Evolutionary conservation across 2,329 filamentous ascomycete species (phyloP), one percentile per base, ranked within the genome.

Genomic region (Xylariaceae sp.): DNA sequence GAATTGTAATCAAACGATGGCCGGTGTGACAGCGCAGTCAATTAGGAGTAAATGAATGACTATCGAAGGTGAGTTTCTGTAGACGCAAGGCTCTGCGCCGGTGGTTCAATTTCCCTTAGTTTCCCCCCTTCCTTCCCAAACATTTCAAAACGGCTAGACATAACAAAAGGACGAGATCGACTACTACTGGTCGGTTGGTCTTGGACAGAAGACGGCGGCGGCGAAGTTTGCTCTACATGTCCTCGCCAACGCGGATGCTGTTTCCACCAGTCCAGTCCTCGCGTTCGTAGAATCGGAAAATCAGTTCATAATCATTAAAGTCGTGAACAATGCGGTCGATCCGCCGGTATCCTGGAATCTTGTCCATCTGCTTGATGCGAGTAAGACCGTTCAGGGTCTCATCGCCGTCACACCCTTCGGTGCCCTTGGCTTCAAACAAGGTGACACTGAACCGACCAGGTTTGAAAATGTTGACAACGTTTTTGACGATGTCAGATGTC

Each of bases 391-490:
- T 64, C 55, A 69, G 67, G 64, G 57, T 61, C 57, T 76, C 73
- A 67, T 78, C 74, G 68, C 78, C 67, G 65, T 76, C 70, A 68
- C 71, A 74, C 59, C 71, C 73, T 39, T 76, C 72, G 67, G 67
- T 74, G 73, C 71, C 77, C 79, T 96, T 96, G 57, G 92, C 89
- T 77, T 99, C 93, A 69, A 99, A 99, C 13, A 97, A 81, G 0
- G 94, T 99, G 59, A 99, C 90, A 69, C 89, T 96, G 81, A 99
- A 99, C 56, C 93, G 89, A n/a, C 93, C 93, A 0, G 94, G 94
- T 73, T 92, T 91, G 84, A 99, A 99, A 71, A 99, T 99, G 64
- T 85, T 82, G 50, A 97, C 92, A 1, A 97, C 94, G 66, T 97
- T 91, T 74, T 96, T 87, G 63, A 99, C 89, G 61, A 97, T 88